phyloP scores from a whole-genome alignment of 2,329 filamentous ascomycete species.

The Colletotrichum orchidophilum region DNA sequence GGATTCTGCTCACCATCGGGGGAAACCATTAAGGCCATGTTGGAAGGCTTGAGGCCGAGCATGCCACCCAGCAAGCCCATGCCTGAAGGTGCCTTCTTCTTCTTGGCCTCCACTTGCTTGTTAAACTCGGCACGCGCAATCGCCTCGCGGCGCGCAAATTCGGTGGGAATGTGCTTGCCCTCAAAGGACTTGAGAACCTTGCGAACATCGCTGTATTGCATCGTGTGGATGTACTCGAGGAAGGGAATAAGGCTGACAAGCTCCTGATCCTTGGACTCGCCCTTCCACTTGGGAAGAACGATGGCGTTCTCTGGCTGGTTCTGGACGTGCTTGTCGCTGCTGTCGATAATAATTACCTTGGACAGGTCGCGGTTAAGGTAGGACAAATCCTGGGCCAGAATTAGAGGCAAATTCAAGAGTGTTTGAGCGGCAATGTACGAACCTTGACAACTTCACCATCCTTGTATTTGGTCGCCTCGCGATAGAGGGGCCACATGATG shows the following conservation, averaged over 20 bases:
- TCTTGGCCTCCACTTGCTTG: slow-evolving; percentile 77
- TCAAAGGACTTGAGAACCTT: slow-evolving; percentile 88
- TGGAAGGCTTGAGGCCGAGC: slow-evolving; percentile 79
- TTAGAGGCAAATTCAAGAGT: slow-evolving; percentile 29
- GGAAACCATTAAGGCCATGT: slow-evolving; percentile 68
- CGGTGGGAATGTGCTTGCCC: slow-evolving; percentile 86
- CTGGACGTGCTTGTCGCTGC: slow-evolving; percentile 81
- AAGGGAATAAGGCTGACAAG: slow-evolving; percentile 93
- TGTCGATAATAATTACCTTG: slow-evolving; percentile 95
- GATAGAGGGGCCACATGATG: slow-evolving; percentile 93
- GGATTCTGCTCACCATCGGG: slow-evolving; percentile 75
- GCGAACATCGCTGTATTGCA: slow-evolving; percentile 89
- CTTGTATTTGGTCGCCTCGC: slow-evolving; percentile 97
- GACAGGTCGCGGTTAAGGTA: slow-evolving; percentile 96
- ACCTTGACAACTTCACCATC: slow-evolving; percentile 97
- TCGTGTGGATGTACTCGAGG: slow-evolving; percentile 95
- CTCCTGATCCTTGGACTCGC: slow-evolving; percentile 82
- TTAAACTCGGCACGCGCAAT: slow-evolving; percentile 87
- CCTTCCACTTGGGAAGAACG: slow-evolving; percentile 88
- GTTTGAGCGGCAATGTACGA: slow-evolving; percentile 37
- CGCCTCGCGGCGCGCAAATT: slow-evolving; percentile 90
- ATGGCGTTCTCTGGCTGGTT: slow-evolving; percentile 98
- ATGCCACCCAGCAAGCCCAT: slow-evolving; percentile 75
- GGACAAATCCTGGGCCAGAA: slow-evolving; percentile 78
- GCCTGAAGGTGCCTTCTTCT: slow-evolving; percentile 63